Evolutionary conservation across 2,329 filamentous ascomycete genomes (phyloP), one percentile per base, ranked within the genome.

Genomic region (Apiospora saccharicola): DNA sequence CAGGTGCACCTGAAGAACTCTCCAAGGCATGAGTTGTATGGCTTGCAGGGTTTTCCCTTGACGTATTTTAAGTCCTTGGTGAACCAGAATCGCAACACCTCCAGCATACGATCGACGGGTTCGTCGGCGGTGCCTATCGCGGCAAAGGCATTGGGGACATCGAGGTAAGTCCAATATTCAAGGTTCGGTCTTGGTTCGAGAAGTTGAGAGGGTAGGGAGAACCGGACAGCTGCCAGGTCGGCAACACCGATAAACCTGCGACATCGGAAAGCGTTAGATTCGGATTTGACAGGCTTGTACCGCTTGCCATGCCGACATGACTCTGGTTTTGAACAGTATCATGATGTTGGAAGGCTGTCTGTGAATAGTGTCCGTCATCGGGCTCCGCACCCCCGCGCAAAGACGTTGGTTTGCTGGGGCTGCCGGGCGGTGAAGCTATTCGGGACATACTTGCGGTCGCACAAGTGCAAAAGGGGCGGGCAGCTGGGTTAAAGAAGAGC

Each of bases 1-100:
- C 96, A 99, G 80, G 96, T 97, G 83, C 96, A 98, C 90, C 97
- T 81, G 85, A 99, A 99, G 85, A 99, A 99, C 85, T 99, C 96
- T 75, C 96, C 96, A 69, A 99, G 85, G 47, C 95, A 95, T 68
- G 95, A 98, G 84, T 99, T 99, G 86, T 99, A 99, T 14, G 96
- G 96, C 84, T 99, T 99, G 90, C 96, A 98, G 61, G 96, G 96
- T 86, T 95, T 97, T 73, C 96, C 96, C 86, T 98, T 98, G 81
- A 97, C 94, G 80, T 98, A 99, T 90, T 99, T 99, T 83, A 99
- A 83, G 82, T 99, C 96, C 83, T 99, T 99, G 75, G 96, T 98
- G 79, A 98, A 97, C 96, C 96, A 99, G 84, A 98, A 99, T 73
- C 95, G 92, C 78, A 98, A 84, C 43, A 97, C 94, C 79, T 96